Evolutionary conservation across 306 rosid genomes (phyloP), one percentile per base, ranked within the genome.

Genomic region (Citrullus amarus): DNA sequence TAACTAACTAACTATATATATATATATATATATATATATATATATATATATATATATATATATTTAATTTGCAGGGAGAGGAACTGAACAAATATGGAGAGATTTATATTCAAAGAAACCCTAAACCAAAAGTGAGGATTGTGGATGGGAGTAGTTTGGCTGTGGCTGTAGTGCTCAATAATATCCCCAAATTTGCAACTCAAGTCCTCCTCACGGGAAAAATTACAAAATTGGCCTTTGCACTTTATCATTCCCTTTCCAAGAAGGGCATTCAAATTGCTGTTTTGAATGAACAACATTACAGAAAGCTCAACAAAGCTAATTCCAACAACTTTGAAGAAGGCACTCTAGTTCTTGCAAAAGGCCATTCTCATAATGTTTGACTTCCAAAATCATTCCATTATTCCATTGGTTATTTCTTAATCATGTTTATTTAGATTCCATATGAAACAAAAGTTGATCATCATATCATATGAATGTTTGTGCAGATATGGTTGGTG

Each of bases 111-210:
- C 69, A 56, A 0, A 88, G 71, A 66, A 32, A 86, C 80, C 93
- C 95, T 41, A 43, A 82, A 57, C 85, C 91, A 5, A 87, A 81
- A n/a, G 79, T 91, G 32, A 93, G 76, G 85, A 54, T 93, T 62
- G 98, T 93, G 2, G 96, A 93, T 86, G 96, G 93, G 0, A 88
- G 94, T 22, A 88, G 91, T 65, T 84, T 91, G 18, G 92, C 83
- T 8, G 93, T 81, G 75, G 93, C 88, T 56, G 18, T 87, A 58
- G 81, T 93, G 53, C 80, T 91, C 10, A 85, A 91, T 65, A 85
- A 8, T 74, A 85, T 91, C 77, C 95, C 92, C 1, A 86, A 89
- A 70, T 88, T 86, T 63, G 87, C 95, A 38, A 82, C 90, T 8
- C 90, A 91, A 80, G 91, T 93, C 0, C 75, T 91, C 6, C 85